Base-by-base conservation (phyloP, 306 rosid genomes). In the Castanopsis chinensis region DNA sequence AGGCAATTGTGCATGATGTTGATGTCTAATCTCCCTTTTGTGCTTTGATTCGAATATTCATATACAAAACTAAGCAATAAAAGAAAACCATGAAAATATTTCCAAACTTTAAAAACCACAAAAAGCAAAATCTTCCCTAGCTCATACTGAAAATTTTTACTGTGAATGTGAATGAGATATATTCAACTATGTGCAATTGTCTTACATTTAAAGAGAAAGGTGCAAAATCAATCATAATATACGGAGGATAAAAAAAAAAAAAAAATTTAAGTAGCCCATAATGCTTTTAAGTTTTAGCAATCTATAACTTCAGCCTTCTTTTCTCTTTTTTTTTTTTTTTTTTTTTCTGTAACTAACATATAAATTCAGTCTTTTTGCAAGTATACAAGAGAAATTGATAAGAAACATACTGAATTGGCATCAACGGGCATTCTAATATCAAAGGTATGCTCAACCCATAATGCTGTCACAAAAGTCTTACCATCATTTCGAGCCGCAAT, bases 381-480 rank as follows among this genome's bases (percentile, higher is more conserved):
- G 27, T 25, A 61, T 61, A 65, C 8, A 11, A 70, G 20, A 75
- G 41, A 69, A 52, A 41, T 14, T 19, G 37, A 73, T 20, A 35
- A 54, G 49, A 58, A 81, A 88, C 98, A 63, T 78, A 95, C 99
- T 70, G 93, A 85, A 55, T 81, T 19, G 72, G 88, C 52, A 77
- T 91, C 92, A n/a, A 88, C 85, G 0, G 84, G 86, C 88, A 83
- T 74, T 81, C 94, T 96, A 69, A 83, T 54, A 68, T 93, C 99
- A 70, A 85, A 88, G 83, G 93, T 89, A 37, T 95, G 97, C n/a
- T 91, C 92, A 70, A 95, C 96, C 99, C 99, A 95, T 81, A 90
- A 73, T 15, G 85, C 87, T 10, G 96, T 95, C 71, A 95, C 94
- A n/a, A 95, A 76, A 23, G 80, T 78, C 85, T 93, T 95, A 79